Evolutionary conservation across 129 eudicot species (phyloP).

Genomic region (Kitagawia praeruptora): DNA sequence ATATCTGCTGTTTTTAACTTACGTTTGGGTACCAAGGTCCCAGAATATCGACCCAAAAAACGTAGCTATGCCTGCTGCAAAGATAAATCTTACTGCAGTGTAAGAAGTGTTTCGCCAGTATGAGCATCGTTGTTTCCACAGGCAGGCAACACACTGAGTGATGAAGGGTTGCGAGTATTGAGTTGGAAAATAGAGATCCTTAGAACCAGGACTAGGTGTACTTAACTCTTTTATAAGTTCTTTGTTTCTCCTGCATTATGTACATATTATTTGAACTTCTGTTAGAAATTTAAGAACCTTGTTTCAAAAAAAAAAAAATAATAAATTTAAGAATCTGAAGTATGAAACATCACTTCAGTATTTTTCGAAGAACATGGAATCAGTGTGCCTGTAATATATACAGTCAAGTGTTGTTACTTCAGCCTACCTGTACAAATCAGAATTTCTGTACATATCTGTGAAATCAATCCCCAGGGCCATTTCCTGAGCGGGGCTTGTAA

Average conservation of each 20-base stretch:
- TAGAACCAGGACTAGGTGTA: constrained; percentile 10
- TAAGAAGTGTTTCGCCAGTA: constrained; percentile 14
- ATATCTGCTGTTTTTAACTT: background rate
- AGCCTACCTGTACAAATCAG: constrained; percentile 21
- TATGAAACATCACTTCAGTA: background rate
- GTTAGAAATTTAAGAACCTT: background rate
- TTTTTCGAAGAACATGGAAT: background rate
- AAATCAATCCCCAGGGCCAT: constrained; percentile 21
- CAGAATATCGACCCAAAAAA: background rate
- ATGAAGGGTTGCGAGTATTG: constrained; percentile 22
- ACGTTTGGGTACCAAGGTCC: constrained; percentile 8
- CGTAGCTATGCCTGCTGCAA: background rate
- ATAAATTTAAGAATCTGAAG: background rate
- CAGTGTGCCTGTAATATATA: background rate
- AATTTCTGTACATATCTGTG: constrained; percentile 21
- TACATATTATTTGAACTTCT: background rate
- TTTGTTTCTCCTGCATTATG: constrained; percentile 8
- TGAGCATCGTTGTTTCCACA: constrained; percentile 22
- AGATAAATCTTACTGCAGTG: constrained; percentile 9
- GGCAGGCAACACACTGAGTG: constrained; percentile 18
- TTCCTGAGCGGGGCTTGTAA: constrained; percentile 24
- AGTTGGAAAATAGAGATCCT: constrained; percentile 21
- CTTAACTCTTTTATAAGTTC: background rate
- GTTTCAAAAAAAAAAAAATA: too few species aligned
- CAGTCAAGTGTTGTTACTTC: background rate